phyloP scores from a whole-genome alignment of 108 stramenopile genomes.

The Parietichytrium sp. region DNA sequence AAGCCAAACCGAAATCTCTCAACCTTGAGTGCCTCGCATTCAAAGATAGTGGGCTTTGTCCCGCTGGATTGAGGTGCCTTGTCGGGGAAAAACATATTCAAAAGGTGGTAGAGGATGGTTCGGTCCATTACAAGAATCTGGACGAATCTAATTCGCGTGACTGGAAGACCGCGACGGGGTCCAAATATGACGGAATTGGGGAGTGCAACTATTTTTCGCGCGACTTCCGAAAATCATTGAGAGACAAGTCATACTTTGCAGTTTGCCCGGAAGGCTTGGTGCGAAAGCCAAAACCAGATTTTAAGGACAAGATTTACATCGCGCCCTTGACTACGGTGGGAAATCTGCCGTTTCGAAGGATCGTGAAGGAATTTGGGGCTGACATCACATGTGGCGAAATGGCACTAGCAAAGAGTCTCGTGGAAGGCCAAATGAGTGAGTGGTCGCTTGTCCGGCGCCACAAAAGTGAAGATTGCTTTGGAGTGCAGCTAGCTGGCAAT shows the following conservation, averaged over 20 bases:
- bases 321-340: conserved; percentile 98
- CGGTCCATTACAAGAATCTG: not conserved
- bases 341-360: conserved; percentile 91
- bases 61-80: not conserved
- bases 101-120: not conserved
- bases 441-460: conserved; percentile 92
- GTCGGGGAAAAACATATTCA: conserved; percentile 14
- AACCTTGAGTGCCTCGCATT: not conserved
- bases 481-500: conserved; percentile 88
- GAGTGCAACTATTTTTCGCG: not conserved
- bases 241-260: not conserved
- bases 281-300: not conserved
- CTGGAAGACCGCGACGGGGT: not conserved
- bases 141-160: not conserved
- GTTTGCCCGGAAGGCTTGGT: not conserved
- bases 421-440: conserved; percentile 80
- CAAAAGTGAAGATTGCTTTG: conserved; percentile 87
- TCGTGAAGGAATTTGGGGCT: conserved; percentile 89
- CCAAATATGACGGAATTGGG: not conserved
- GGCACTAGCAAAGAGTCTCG: conserved; percentile 79
- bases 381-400: conserved; percentile 99
- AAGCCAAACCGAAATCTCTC: not conserved
- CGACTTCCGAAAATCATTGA: not conserved
- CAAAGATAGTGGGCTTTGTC: not conserved
- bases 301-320: conserved; percentile 80